These are phyloP conservation scores for Aegle marmelos DNA, from an alignment of 345 rosid genomes.

Conservation along the genomic window DNA sequence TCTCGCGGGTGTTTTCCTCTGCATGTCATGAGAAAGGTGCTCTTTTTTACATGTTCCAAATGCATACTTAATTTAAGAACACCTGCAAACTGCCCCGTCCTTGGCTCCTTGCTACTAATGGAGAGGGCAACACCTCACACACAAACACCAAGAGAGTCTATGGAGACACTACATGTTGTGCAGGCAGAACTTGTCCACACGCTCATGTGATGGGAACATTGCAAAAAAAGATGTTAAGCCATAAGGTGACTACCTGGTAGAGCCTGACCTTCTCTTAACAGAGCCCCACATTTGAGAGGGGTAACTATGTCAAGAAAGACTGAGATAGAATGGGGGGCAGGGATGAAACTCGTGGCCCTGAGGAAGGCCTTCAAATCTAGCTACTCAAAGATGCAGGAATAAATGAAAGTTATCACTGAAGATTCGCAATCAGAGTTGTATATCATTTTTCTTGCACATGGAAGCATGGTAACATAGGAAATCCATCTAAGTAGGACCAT, in stretches of 20 bases:
- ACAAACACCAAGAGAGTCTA: background rate
- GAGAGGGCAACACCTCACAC: background rate
- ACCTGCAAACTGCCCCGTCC: background rate
- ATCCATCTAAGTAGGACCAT: background rate
- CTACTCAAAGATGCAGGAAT: background rate
- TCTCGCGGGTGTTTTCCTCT: background rate
- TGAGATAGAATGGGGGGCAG: background rate
- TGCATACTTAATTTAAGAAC: conserved; percentile 7
- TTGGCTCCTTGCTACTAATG: background rate
- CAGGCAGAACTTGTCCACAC: background rate
- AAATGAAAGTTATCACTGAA: background rate
- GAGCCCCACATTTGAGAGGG: background rate
- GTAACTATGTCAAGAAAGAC: background rate
- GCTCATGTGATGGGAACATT: background rate
- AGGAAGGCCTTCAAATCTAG: background rate
- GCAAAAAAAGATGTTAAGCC: background rate
- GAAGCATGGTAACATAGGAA: background rate
- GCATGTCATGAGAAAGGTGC: background rate
- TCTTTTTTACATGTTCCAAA: background rate
- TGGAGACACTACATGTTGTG: background rate
- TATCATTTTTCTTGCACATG: background rate
- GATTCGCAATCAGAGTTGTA: background rate
- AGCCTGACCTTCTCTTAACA: background rate
- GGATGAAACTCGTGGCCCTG: background rate
- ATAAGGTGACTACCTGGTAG: too few species aligned